Percentiles rank a stretch among this genome's conserved stretches.
Conservation (phyloP, 179 eudicot genomes). For the Gypsophila paniculata region DNA sequence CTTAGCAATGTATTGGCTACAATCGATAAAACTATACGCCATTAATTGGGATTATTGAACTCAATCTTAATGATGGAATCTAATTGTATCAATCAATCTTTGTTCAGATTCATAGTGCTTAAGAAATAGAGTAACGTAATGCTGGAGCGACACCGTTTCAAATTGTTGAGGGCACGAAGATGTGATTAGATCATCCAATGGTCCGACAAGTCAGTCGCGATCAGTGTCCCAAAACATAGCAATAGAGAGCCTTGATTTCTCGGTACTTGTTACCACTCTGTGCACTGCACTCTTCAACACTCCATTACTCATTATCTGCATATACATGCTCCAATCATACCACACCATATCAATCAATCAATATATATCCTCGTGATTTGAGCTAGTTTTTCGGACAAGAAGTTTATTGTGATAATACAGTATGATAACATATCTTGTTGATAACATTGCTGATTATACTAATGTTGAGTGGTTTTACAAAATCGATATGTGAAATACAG, state of each 20-base stretch:
- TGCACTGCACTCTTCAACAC: constrained; percentile 55
- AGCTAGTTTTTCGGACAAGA: too few species aligned
- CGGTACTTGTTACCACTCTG: constrained; percentile 48
- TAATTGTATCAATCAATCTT: constrained; percentile 35
- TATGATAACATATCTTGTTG: too few species aligned
- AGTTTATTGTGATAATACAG: too few species aligned
- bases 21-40: background rate
- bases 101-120: constrained; percentile 36
- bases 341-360: too few species aligned
- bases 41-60: too few species aligned
- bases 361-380: background rate
- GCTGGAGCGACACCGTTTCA: constrained; percentile 30
- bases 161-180: constrained; percentile 40
- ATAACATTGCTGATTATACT: too few species aligned
- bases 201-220: constrained; percentile 29
- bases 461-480: too few species aligned
- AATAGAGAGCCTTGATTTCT: constrained; percentile 41
- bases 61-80: constrained; percentile 13
- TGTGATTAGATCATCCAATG: constrained; percentile 44
- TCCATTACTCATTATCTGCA: constrained; percentile 67
- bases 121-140: constrained; percentile 28
- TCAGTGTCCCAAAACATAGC: constrained; percentile 51
- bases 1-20: background rate
- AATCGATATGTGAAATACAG: too few species aligned
- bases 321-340: background rate